These are phyloP conservation scores for Hemileia vastatrix DNA, from an alignment of 1,284 basidiomycete genomes.

Conservation along the genomic window DNA sequence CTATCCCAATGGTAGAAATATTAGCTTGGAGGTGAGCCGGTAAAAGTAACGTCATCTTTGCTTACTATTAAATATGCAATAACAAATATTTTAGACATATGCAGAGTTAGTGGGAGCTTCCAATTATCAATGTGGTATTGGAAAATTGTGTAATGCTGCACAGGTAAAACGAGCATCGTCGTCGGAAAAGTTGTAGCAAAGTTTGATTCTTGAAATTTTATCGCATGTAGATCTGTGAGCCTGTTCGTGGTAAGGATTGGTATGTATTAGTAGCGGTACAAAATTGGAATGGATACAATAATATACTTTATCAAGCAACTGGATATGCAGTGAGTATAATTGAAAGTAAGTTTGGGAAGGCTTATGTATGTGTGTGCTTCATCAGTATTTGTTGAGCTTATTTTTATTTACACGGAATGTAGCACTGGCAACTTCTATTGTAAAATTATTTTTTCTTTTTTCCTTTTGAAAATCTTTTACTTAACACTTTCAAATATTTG, in stretches of 20 bases:
- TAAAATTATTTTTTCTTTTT: not conserved
- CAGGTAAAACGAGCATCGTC: no score
- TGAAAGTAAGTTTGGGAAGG: constrained; percentile 18
- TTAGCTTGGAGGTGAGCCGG: not conserved
- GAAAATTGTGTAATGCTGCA: constrained; percentile 3
- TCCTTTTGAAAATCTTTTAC: not conserved
- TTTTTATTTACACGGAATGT: no score
- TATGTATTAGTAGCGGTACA: constrained; percentile 19
- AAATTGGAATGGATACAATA: constrained; percentile 20
- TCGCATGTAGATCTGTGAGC: constrained; percentile 8
- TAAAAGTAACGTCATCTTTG: no score
- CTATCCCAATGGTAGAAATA: not conserved
- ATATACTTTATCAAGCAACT: constrained; percentile 11
- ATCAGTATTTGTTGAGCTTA: no score
- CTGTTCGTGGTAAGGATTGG: constrained; percentile 20
- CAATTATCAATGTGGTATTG: constrained; percentile 4
- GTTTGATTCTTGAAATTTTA: no score
- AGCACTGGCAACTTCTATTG: constrained; percentile 14
- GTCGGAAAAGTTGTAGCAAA: no score
- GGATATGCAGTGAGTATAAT: constrained; percentile 21
- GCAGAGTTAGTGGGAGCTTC: not conserved
- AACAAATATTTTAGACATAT: not conserved
- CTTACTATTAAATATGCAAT: no score
- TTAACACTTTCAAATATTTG: not conserved
- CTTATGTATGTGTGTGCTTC: no score